Base-by-base conservation (phyloP, 2,329 filamentous ascomycete species). In the Alternaria conjuncta region DNA sequence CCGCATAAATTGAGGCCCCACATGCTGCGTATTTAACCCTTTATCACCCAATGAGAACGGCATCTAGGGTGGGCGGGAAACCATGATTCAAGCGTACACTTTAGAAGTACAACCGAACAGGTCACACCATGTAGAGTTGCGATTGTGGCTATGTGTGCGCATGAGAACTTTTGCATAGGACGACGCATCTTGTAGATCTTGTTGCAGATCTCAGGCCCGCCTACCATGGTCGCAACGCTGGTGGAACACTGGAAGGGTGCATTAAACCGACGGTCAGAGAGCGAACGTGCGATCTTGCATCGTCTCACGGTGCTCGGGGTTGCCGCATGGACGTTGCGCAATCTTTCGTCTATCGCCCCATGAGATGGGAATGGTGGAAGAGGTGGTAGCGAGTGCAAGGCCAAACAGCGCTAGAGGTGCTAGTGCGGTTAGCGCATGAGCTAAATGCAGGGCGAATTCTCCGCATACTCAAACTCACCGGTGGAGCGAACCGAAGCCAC, bases 1-100 rank as follows among this genome's bases (percentile, higher is more conserved):
- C 58, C 25, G 64, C 67, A 51, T 66, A 57, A 61, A 68, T 63
- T 63, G 60, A 65, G 45, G 55, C 61, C 61, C 67, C 63, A 58
- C 64, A 63, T 46, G 30, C 50, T 45, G 23, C 47, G 15, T 41
- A 41, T 41, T 41, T 41, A 41, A 41, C 36, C 36, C 36, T 46
- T 18, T 41, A n/a, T 21, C 46, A 10, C 41, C 55, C 61, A 56
- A 66, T 64, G 61, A 53, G 55, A 45, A 21, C 10, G 21, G 21
- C 23, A 36, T 12, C 11, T 8, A 45, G 25, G 53, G 43, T 20
- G 20, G 12, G 55, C 43, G 53, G 49, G 26, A 49, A 32, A 43
- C 28, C 47, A 54, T 30, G 44, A 66, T 12, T 64, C 58, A 32
- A 46, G 25, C n/a, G 28, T 20, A 54, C 36, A 21, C 30, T 46